phyloP scores from a whole-genome alignment of 2,329 filamentous ascomycete species.

The Podosphaera xanthii region DNA sequence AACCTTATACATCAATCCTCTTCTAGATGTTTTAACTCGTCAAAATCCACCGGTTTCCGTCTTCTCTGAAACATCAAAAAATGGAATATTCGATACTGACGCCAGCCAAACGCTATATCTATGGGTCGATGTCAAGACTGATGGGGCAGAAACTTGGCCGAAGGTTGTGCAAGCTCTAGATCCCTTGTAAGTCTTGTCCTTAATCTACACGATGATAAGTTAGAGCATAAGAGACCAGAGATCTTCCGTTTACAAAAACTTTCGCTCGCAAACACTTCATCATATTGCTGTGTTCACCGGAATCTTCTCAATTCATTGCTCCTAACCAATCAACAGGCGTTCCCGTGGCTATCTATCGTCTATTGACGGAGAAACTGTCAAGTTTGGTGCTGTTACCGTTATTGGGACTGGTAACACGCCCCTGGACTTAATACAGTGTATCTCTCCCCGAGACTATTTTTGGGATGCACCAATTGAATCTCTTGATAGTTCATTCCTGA shows the following conservation, averaged over 20 bases:
- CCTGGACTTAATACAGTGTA: constrained; percentile 26
- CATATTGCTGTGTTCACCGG: too few species aligned
- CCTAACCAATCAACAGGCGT: constrained; percentile 4
- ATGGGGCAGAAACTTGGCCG: constrained; percentile 30
- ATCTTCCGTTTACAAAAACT: too few species aligned
- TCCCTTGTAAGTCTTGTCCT: constrained; percentile 25
- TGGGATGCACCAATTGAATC: constrained; percentile 24
- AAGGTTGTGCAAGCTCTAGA: constrained; percentile 30
- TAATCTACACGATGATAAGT: background rate
- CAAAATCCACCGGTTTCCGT: constrained; percentile 17
- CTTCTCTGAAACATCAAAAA: constrained; percentile 26
- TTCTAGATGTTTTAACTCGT: constrained; percentile 10
- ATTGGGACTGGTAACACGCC: constrained; percentile 15
- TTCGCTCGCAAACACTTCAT: too few species aligned
- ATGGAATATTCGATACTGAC: constrained; percentile 36
- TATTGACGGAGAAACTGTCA: constrained; percentile 8
- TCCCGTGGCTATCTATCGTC: constrained; percentile 15
- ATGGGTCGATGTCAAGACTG: constrained; percentile 40
- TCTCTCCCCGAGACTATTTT: constrained; percentile 30
- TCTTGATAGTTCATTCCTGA: constrained; percentile 11
- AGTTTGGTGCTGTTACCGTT: constrained; percentile 10
- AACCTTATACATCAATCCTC: constrained; percentile 13
- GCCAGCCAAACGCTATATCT: constrained; percentile 35
- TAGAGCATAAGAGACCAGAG: too few species aligned
- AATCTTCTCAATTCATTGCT: background rate